A percentile compares a stretch with the other conserved stretches of the same genome.
phyloP scores from a whole-genome alignment of 2,329 filamentous ascomycete genomes.

The Penicillium sp. region DNA sequence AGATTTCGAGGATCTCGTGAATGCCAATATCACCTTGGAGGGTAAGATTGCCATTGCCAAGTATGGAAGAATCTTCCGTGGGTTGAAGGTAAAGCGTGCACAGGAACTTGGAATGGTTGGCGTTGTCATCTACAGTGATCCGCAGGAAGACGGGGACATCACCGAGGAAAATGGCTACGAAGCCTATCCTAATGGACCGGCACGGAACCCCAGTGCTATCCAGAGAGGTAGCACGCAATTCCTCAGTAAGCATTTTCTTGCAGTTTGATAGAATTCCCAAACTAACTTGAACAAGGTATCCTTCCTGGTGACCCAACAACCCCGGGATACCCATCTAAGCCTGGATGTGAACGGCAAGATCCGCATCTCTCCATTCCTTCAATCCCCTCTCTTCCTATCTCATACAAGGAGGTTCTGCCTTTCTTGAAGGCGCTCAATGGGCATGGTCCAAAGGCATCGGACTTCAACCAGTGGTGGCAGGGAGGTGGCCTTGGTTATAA shows the following conservation, averaged over 20 bases:
- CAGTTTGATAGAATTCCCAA: neutral
- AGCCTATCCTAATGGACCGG: conserved; percentile 80
- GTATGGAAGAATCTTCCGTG: conserved; percentile 84
- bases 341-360: conserved; percentile 74
- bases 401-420: conserved; percentile 80
- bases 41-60: conserved; percentile 86
- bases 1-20: conserved; percentile 79
- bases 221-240: conserved; percentile 87
- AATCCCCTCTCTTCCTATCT: conserved; percentile 90
- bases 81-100: conserved; percentile 87
- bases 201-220: conserved; percentile 81
- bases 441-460: conserved; percentile 72
- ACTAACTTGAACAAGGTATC: conserved; percentile 44
- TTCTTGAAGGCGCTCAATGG: conserved; percentile 89
- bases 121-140: conserved; percentile 81
- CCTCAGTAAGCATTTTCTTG: conserved; percentile 57
- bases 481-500: conserved; percentile 73
- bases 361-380: conserved; percentile 69
- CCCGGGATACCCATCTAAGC: conserved; percentile 88
- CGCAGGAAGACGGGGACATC: conserved; percentile 79
- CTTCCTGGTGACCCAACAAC: conserved; percentile 79
- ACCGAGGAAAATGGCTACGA: conserved; percentile 79
- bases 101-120: conserved; percentile 88
- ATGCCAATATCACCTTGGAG: conserved; percentile 70
- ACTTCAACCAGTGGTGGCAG: conserved; percentile 72